These are phyloP conservation scores for Telfairia occidentalis DNA, from an alignment of 331 rosid genomes.

Conservation along the genomic window DNA sequence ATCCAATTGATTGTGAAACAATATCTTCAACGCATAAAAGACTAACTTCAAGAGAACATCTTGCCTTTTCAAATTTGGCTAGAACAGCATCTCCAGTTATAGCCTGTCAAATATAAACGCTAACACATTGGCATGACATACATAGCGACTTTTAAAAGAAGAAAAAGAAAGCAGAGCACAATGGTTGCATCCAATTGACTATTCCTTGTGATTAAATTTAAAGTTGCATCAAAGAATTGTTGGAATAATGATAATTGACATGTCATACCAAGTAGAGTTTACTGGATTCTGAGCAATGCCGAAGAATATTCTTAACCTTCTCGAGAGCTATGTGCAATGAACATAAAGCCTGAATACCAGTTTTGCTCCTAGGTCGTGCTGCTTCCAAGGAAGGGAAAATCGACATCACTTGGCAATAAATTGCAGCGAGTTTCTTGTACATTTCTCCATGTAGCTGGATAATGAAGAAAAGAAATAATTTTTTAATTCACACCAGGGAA, in stretches of 20 bases:
- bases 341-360: constrained; percentile 92
- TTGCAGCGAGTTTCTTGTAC: constrained; percentile 72
- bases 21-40: constrained; percentile 74
- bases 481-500: neutral
- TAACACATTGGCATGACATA: neutral
- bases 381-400: constrained; percentile 86
- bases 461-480: neutral
- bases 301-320: constrained; percentile 81
- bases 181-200: neutral
- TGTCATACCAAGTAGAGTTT: constrained; percentile 74
- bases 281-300: constrained; percentile 80
- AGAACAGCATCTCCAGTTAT: constrained; percentile 86
- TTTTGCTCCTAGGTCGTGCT: constrained; percentile 85
- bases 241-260: neutral
- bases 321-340: constrained; percentile 81
- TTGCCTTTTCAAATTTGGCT: constrained; percentile 65
- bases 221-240: neutral
- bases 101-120: constrained; percentile 44
- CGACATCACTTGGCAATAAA: constrained; percentile 58
- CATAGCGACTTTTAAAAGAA: neutral
- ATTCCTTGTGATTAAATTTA: neutral
- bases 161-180: constrained; percentile 4
- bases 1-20: constrained; percentile 73
- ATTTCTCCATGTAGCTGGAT: constrained; percentile 76
- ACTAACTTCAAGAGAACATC: constrained; percentile 64